Evolutionary conservation across 805 yeast species (phyloP).

Genomic region (Saccharomycopsis fodiens): DNA sequence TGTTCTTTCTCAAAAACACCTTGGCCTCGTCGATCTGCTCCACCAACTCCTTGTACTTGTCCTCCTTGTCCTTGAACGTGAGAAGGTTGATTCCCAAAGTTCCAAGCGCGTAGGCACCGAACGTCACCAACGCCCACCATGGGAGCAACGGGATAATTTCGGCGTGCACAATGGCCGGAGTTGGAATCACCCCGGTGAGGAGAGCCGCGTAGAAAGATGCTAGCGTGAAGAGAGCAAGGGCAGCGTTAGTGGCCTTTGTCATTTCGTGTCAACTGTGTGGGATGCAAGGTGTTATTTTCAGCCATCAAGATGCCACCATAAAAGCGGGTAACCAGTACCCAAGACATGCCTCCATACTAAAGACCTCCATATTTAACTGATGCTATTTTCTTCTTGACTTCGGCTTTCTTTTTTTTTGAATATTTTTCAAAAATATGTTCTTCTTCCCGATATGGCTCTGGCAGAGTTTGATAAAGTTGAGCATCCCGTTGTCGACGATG

Average conservation of each 20-base stretch:
- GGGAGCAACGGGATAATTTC: conserved; percentile 62
- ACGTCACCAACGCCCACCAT: conserved; percentile 60
- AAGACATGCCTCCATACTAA: background rate
- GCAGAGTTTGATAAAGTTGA: conserved; percentile 37
- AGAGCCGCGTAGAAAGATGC: conserved; percentile 48
- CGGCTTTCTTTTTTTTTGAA: background rate
- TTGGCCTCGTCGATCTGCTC: conserved; percentile 57
- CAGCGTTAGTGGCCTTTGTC: conserved; percentile 65
- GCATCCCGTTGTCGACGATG: conserved; percentile 53
- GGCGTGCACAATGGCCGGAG: conserved; percentile 36
- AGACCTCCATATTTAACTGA: background rate
- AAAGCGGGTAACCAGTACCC: background rate
- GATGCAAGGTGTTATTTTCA: background rate
- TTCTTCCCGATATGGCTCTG: conserved; percentile 3
- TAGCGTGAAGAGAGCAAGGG: conserved; percentile 36
- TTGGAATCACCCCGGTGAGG: conserved; percentile 45
- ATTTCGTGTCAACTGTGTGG: conserved; percentile 26
- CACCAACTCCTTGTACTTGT: conserved; percentile 54
- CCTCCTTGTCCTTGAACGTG: conserved; percentile 66
- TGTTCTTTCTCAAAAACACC: conserved; percentile 45
- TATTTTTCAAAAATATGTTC: conserved; percentile 8
- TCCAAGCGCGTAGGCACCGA: conserved; percentile 62
- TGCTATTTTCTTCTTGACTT: background rate
- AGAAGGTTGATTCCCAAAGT: conserved; percentile 62
- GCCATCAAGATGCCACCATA: background rate